Evolutionary conservation across 768 basidiomycete genomes (phyloP).

Genomic region (Suillus spraguei): DNA sequence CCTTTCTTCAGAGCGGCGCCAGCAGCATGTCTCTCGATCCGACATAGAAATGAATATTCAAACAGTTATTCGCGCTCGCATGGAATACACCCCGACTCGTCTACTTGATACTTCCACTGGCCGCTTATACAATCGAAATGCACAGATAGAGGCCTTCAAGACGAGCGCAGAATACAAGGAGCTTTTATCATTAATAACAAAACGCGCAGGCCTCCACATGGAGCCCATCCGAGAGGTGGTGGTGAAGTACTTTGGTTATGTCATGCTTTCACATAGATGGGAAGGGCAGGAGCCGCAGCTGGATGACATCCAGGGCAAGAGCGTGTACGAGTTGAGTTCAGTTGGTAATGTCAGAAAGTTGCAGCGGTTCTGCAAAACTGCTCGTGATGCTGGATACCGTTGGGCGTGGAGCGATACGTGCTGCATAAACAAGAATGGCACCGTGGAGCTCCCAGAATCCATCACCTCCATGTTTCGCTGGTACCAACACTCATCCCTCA

Average conservation of each 20-base stretch:
- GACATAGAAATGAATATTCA: not conserved
- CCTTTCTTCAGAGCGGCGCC: not conserved
- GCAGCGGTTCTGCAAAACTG: slow-evolving; percentile 30
- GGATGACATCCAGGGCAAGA: slow-evolving; percentile 18
- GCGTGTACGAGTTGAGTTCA: slow-evolving; percentile 23
- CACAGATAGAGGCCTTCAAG: not conserved
- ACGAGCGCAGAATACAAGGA: not conserved
- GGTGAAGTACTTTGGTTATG: slow-evolving; percentile 25
- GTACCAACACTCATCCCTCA: slow-evolving; percentile 25
- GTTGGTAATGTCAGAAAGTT: slow-evolving; percentile 18
- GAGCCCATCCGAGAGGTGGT: slow-evolving; percentile 8
- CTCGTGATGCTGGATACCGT: slow-evolving; percentile 30
- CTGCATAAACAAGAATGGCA: slow-evolving; percentile 27
- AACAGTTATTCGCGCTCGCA: not conserved
- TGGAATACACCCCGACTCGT: not conserved
- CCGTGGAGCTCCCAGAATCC: slow-evolving; percentile 26
- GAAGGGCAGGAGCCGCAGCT: slow-evolving; percentile 19
- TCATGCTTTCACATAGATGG: slow-evolving; percentile 32
- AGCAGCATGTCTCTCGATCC: not conserved
- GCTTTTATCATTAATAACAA: too few relatives aligned
- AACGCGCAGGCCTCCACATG: too few relatives aligned
- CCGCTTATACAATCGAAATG: not conserved
- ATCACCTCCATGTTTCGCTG: slow-evolving; percentile 32
- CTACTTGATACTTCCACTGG: not conserved
- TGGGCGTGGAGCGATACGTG: slow-evolving; percentile 34